Conservation (phyloP, 2,329 filamentous ascomycete genomes). For the Fusarium ambrosium region DNA sequence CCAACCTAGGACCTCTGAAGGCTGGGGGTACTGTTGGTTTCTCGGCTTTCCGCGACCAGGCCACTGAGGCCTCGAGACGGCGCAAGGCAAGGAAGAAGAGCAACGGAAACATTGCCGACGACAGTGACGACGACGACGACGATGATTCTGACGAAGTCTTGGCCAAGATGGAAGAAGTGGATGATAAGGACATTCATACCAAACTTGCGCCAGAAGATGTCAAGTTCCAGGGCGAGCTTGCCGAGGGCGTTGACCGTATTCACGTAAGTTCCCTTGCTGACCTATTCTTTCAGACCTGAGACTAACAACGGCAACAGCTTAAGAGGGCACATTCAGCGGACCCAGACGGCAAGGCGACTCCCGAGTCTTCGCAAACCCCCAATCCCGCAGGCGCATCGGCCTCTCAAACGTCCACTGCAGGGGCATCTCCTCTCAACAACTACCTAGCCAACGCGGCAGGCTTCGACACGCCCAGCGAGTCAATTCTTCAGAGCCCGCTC, state of each 20-base stretch:
- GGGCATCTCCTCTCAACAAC: slow-evolving; percentile 32
- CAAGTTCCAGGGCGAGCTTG: slow-evolving; percentile 79
- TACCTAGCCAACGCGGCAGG: slow-evolving; percentile 23
- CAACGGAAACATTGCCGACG: slow-evolving; percentile 76
- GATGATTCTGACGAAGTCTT: slow-evolving; percentile 73
- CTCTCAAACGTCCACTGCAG: slow-evolving; percentile 27
- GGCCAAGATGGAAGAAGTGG: slow-evolving; percentile 74
- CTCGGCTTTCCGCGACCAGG: slow-evolving; percentile 84
- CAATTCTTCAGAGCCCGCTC: slow-evolving; percentile 76
- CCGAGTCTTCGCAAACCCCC: slow-evolving; percentile 53
- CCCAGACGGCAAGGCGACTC: slow-evolving; percentile 63
- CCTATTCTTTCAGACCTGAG: background rate
- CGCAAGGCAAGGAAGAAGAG: slow-evolving; percentile 72
- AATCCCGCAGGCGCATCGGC: slow-evolving; percentile 61
- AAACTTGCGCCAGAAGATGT: slow-evolving; percentile 79
- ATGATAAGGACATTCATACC: slow-evolving; percentile 71
- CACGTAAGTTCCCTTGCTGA: slow-evolving; percentile 67
- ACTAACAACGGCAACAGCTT: slow-evolving; percentile 65
- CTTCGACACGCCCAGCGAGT: slow-evolving; percentile 50
- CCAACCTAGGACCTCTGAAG: slow-evolving; percentile 86
- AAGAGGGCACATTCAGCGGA: slow-evolving; percentile 86
- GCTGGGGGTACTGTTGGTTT: slow-evolving; percentile 91
- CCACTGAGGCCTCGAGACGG: slow-evolving; percentile 67
- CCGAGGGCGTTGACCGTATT: slow-evolving; percentile 85
- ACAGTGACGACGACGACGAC: slow-evolving; percentile 82